Evolutionary conservation across 495 filamentous ascomycete genomes (phyloP).

Genomic region (Penicillium nucicola): DNA sequence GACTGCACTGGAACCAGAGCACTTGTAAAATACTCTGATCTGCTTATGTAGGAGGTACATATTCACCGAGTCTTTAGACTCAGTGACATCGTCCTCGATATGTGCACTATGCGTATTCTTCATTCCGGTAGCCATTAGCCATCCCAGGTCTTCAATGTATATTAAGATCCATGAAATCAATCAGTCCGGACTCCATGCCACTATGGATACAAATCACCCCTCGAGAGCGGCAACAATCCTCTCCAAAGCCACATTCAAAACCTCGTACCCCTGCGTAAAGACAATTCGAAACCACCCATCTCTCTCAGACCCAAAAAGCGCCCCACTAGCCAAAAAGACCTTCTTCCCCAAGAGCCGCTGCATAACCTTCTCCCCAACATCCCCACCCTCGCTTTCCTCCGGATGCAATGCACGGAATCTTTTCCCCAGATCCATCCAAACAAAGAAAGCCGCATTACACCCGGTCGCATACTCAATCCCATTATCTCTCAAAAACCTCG

Average conservation of each 20-base stretch:
- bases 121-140: no score
- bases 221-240: conserved; percentile 32
- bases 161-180: no score
- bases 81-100: no score
- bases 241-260: conserved; percentile 40
- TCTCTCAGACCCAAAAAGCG: conserved; percentile 39
- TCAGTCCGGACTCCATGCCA: neutral
- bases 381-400: conserved; percentile 17
- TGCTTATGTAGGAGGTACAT: no score
- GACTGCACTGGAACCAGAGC: no score
- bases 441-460: conserved; percentile 54
- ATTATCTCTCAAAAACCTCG: conserved; percentile 30
- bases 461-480: conserved; percentile 39
- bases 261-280: conserved; percentile 38
- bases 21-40: no score
- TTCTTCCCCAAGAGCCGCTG: conserved; percentile 34
- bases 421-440: conserved; percentile 56
- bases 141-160: no score
- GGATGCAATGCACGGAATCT: conserved; percentile 29
- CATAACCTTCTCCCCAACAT: conserved; percentile 25
- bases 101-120: no score
- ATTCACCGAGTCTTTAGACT: no score
- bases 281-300: conserved; percentile 53
- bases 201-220: neutral
- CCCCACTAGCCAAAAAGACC: conserved; percentile 44